Base-by-base conservation (phyloP, 2,329 filamentous ascomycete genomes). In the Diaporthe sp. region DNA sequence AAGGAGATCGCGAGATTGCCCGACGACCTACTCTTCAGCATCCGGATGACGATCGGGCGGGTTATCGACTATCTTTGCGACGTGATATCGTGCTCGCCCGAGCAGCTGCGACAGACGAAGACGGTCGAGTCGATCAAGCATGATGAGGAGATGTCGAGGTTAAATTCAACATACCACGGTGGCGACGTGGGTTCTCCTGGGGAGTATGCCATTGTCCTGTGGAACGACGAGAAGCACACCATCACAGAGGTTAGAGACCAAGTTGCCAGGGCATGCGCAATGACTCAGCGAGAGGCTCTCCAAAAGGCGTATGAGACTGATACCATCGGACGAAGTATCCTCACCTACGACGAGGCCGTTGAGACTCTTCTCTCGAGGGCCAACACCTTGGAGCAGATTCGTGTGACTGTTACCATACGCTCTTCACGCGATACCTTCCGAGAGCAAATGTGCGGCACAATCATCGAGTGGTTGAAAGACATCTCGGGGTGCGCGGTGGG, bases 161-260 rank as follows among this genome's bases (percentile, higher is more conserved):
- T 98, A 44, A 91, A 90, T 10, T 90, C 93, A 0, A 92, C 92
- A 63, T 96, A 95, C 83, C 97, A 96, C 78, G 87, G 89, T 44
- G 90, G 90, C 1, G 91, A 94, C 78, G 86, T 90, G 9, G 90
- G 92, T 72, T 87, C 90, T 3, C 88, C 92, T 32, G 90, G 90
- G 17, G 94, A 98, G 79, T 99, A 93, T 82, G 93, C 94, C 7
- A 86, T 99, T 58, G 87, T 98, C 22, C 86, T 99, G 7, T 99
- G 97, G 97, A 99, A 99, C 79, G 97, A 99, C 77, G 97, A 99
- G 85, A 99, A 99, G 83, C 97, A 99, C 82, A 99, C 97, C 0
- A 93, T 98, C 56, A 91, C 92, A 61, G 97, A 99, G 81, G 96
- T 99, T 8, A 89, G 93, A 78, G 92, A 97, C 73, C 96, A 98